Percentiles rank a stretch among this genome's conserved stretches.
Evolutionary conservation across 2,329 filamentous ascomycete species (phyloP).

Genomic region (Epicoccum nigrum): DNA sequence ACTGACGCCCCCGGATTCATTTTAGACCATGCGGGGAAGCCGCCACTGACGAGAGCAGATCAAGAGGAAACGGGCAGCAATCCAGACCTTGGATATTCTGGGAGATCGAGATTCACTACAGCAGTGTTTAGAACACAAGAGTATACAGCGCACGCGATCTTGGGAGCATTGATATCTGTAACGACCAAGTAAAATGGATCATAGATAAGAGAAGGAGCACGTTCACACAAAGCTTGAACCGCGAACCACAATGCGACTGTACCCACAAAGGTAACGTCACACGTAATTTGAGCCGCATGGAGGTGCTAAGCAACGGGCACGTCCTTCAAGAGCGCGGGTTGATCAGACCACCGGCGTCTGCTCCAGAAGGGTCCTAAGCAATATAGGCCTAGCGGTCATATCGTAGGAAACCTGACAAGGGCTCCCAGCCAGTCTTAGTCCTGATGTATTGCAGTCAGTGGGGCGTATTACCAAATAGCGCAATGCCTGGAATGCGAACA

Average conservation of each 20-base stretch:
- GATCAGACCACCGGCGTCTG: background rate
- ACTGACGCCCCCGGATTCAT: conserved; percentile 12
- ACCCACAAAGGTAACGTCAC: background rate
- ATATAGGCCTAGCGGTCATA: background rate
- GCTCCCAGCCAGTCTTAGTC: conserved; percentile 2
- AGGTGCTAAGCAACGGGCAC: conserved; percentile 2
- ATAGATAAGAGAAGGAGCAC: conserved; percentile 7
- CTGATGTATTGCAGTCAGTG: background rate
- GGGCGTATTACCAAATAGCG: conserved; percentile 10
- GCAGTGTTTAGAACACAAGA: background rate
- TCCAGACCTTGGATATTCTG: background rate
- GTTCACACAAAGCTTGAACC: conserved; percentile 4
- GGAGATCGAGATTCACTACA: background rate
- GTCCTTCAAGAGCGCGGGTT: background rate
- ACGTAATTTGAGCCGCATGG: conserved; percentile 10
- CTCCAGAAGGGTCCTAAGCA: background rate
- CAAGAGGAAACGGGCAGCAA: background rate
- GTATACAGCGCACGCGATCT: background rate
- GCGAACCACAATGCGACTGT: background rate
- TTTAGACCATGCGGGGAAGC: conserved; percentile 6
- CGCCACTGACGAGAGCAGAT: conserved; percentile 5
- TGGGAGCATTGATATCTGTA: background rate
- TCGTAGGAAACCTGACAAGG: background rate
- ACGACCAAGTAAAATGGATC: background rate
- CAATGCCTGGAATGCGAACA: background rate